Evolutionary conservation across 371 early-diverging fungal species (phyloP), one percentile per base, ranked within the genome.

Genomic region (Mitosporidium daphniae): DNA sequence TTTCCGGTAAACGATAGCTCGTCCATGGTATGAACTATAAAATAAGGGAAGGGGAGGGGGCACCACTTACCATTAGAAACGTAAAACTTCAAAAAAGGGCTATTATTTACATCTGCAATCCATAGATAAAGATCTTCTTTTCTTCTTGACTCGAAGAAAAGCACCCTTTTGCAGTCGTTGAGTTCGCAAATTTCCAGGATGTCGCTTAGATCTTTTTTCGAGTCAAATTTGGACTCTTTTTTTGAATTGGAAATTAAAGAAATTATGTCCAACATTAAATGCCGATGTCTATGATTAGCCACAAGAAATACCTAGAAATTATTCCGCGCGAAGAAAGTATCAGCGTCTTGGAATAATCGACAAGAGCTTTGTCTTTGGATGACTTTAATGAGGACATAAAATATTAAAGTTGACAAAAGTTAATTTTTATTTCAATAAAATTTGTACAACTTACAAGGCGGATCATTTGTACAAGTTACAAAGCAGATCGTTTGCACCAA

Each of bases 1-100:
- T 89, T 89, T 34, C 91, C 91, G 0, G 73, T 77, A 67, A 84
- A 61, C 35, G 70, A 65, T 20, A 89, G 54, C 42, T 89, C 91
- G 36, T 80, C 75, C 77, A 84, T 73, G 8, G 91, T 89, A 41
- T 89, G 91, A 26, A 89, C 63, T 64, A 32, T 8, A 13, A 2
- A 26, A 18, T 14, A 5, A 25, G 8, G 27, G 10, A 30, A 30
- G 8, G 6, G 30, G 11, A 26, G 3, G 3, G 16, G 16, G 5
- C 1, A 2, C 8, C 17, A 29, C 44, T 35, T 51, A 65, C 66
- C 57, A 40, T 77, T 77, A 40, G 70, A 71, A 32, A 82, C 72
- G 25, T 65, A 66, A 42, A 89, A 78, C 46, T 77, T 78, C 26
- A 65, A 63, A 28, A 66, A 65, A 13, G 91, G 91, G 3, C 91